Conservation (phyloP, 148 eudicot genomes). For the Suaeda aralocaspica region DNA sequence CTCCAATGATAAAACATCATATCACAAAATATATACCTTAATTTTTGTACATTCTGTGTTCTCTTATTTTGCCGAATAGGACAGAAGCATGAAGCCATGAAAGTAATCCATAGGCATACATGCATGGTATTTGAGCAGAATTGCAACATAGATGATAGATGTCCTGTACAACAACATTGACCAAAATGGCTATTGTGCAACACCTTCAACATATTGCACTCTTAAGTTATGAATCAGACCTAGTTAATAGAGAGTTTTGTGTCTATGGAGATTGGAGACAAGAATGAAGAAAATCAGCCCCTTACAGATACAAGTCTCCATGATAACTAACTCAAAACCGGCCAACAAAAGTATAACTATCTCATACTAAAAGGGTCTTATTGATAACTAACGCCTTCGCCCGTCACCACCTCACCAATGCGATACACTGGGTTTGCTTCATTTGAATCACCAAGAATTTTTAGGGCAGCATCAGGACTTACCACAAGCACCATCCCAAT, state of each 20-base stretch:
- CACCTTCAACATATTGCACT: no score
- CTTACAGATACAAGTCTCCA: no score
- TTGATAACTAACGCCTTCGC: slow-evolving; percentile 60
- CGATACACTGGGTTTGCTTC: slow-evolving; percentile 39
- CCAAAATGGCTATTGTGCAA: no score
- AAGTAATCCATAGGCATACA: no score
- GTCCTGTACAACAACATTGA: not conserved
- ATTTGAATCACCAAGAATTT: slow-evolving; percentile 47
- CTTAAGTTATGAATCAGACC: slow-evolving; percentile 1
- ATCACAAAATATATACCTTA: not conserved
- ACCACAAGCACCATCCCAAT: slow-evolving; percentile 92
- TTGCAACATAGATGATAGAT: no score
- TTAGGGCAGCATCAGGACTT: slow-evolving; percentile 56
- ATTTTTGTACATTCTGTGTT: not conserved
- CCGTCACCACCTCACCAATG: slow-evolving; percentile 72
- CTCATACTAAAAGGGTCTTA: slow-evolving; percentile 1
- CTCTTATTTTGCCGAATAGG: not conserved
- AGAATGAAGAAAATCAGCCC: no score
- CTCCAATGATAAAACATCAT: no score
- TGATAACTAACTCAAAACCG: no score
- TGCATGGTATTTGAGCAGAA: no score
- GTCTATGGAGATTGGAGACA: no score
- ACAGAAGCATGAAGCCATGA: not conserved
- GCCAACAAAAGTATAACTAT: not conserved
- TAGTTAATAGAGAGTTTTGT: no score